These are phyloP conservation scores for Hypoxylon cercidicola DNA, from an alignment of 495 filamentous ascomycete genomes.

Conservation along the genomic window DNA sequence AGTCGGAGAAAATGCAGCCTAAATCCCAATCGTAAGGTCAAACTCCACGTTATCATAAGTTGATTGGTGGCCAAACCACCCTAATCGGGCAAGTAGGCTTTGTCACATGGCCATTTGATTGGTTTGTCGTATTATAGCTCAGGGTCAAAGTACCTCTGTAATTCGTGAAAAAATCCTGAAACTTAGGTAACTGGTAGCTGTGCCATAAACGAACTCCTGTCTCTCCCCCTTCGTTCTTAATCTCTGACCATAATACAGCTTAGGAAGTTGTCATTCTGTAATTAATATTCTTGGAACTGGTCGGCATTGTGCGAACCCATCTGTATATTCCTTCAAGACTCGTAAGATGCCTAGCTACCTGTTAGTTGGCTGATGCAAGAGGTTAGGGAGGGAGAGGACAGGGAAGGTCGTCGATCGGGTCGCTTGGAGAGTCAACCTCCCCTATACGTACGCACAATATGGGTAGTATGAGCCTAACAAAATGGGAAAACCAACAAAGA, in stretches of 20 bases:
- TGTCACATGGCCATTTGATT: slow-evolving; percentile 18
- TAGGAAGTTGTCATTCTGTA: slow-evolving; percentile 19
- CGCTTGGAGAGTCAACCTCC: slow-evolving; percentile 23
- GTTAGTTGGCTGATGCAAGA: slow-evolving; percentile 12
- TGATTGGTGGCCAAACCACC: slow-evolving; percentile 28
- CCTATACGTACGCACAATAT: slow-evolving; percentile 3
- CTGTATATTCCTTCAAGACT: slow-evolving; percentile 3
- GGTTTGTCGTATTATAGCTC: slow-evolving; percentile 7
- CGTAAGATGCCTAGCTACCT: not conserved
- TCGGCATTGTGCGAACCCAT: slow-evolving; percentile 16
- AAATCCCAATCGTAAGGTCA: slow-evolving; percentile 17
- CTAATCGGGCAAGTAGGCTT: slow-evolving; percentile 30
- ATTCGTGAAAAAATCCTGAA: slow-evolving; percentile 26
- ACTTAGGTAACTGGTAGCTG: slow-evolving; percentile 22
- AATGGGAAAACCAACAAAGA: slow-evolving; percentile 3
- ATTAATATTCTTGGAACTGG: slow-evolving; percentile 27
- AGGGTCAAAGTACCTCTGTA: slow-evolving; percentile 13
- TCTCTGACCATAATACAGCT: slow-evolving; percentile 10
- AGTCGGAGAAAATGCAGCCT: not conserved
- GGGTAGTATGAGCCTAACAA: slow-evolving; percentile 15
- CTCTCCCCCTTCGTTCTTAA: slow-evolving; percentile 6
- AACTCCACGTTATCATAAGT: slow-evolving; percentile 5
- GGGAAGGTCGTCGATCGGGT: slow-evolving; percentile 7
- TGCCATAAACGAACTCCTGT: slow-evolving; percentile 16
- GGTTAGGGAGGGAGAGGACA: not conserved